These are phyloP conservation scores for Rubia peregrina DNA, from an alignment of 305 asterid genomes.

Conservation along the genomic window DNA sequence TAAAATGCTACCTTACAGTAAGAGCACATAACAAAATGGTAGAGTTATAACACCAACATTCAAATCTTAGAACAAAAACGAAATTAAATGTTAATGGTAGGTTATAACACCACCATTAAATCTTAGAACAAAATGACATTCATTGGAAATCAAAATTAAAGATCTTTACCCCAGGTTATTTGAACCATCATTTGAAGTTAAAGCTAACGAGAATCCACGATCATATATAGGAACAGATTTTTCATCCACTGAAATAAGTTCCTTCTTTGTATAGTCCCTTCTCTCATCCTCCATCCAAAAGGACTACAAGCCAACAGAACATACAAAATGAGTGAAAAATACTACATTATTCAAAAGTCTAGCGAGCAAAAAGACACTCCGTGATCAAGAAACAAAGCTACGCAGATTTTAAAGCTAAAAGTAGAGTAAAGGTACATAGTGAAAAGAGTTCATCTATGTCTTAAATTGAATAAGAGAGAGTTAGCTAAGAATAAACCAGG, in stretches of 20 bases:
- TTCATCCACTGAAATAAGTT: conserved; percentile 55
- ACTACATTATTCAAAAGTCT: neutral
- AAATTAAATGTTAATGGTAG: no score
- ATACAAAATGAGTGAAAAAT: conserved; percentile 6
- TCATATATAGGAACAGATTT: conserved; percentile 77
- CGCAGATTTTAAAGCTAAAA: neutral
- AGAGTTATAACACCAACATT: neutral
- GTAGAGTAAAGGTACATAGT: neutral
- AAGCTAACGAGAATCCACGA: conserved; percentile 82
- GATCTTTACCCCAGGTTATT: conserved; percentile 32
- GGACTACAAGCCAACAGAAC: conserved; percentile 35
- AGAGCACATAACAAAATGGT: neutral
- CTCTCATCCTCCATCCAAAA: conserved; percentile 71
- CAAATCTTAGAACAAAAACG: neutral
- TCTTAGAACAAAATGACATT: neutral
- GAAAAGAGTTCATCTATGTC: neutral
- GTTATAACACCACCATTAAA: neutral
- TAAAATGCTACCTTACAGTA: neutral
- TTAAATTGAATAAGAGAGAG: neutral
- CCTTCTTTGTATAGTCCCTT: conserved; percentile 34
- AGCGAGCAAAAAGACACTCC: neutral
- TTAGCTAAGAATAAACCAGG: neutral
- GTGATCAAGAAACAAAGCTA: neutral
- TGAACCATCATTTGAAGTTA: conserved; percentile 60
- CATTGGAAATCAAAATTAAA: neutral